Conservation (phyloP, 1,284 basidiomycete genomes). For the Moniliophthora roreri region DNA sequence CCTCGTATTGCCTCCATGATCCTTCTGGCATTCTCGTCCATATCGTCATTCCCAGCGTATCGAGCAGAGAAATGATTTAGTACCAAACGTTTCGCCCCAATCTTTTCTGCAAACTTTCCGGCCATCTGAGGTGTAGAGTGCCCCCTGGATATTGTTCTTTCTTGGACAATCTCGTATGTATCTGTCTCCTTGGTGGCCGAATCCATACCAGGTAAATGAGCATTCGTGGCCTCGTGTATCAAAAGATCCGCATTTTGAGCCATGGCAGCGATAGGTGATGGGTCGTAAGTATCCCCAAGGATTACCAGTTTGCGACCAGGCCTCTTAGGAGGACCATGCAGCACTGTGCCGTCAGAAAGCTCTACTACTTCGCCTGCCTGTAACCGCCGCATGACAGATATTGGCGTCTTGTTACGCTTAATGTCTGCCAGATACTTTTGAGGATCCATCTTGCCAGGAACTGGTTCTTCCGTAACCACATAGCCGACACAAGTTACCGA, state of each 20-base stretch:
- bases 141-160: conserved; percentile 74
- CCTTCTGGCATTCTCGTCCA: conserved; percentile 42
- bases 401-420: conserved; percentile 70
- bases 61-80: conserved; percentile 86
- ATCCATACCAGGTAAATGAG: conserved; percentile 75
- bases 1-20: conserved; percentile 63
- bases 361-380: conserved; percentile 69
- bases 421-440: conserved; percentile 62
- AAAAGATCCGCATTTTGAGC: conserved; percentile 65
- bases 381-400: conserved; percentile 68
- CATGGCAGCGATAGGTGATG: conserved; percentile 59
- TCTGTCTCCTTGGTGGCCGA: conserved; percentile 53
- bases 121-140: conserved; percentile 95
- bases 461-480: conserved; percentile 74
- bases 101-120: conserved; percentile 73
- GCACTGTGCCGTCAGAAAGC: conserved; percentile 76
- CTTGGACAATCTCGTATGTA: conserved; percentile 63
- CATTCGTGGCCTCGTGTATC: conserved; percentile 91
- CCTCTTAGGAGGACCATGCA: conserved; percentile 69
- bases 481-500: conserved; percentile 85
- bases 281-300: conserved; percentile 82
- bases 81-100: conserved; percentile 66
- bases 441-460: conserved; percentile 76
- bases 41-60: conserved; percentile 56
- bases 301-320: conserved; percentile 76